Percentiles rank a stretch among this genome's conserved stretches.
Conservation (phyloP, 2,329 filamentous ascomycete genomes). For the Trichoderma atrobrunneum region DNA sequence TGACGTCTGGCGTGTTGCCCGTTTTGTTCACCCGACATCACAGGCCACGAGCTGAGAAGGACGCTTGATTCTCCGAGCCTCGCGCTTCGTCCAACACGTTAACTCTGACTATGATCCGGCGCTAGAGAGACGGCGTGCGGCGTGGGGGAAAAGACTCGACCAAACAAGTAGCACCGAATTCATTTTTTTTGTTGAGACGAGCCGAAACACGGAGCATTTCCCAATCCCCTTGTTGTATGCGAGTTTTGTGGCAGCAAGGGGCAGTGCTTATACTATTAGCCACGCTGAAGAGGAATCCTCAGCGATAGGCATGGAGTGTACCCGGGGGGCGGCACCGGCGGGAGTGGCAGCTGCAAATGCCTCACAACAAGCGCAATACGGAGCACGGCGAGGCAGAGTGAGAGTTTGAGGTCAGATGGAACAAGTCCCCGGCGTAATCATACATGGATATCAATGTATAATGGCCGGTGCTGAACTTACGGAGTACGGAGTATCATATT, state of each 20-base stretch:
- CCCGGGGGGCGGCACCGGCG: not conserved
- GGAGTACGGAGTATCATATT: not conserved
- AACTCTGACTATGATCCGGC: not conserved
- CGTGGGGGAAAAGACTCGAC: constrained; percentile 9
- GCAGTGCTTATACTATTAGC: not conserved
- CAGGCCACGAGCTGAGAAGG: not conserved
- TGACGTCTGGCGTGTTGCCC: not conserved
- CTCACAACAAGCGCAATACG: not conserved
- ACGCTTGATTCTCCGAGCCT: not conserved
- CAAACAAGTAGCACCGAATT: not conserved
- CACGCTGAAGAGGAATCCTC: not conserved
- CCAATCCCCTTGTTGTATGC: not conserved
- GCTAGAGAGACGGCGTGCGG: not conserved
- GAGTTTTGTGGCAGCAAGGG: not conserved
- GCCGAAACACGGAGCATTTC: constrained; percentile 14
- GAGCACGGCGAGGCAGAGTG: not conserved
- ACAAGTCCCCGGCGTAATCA: not conserved
- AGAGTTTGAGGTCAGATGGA: not conserved
- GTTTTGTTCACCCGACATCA: not conserved
- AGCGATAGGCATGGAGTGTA: not conserved
- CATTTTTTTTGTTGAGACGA: constrained; percentile 14
- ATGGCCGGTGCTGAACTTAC: not conserved
- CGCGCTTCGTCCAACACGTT: not conserved
- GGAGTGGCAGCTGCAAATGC: not conserved
- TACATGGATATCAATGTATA: not conserved